Evolutionary conservation across 305 asterid genomes (phyloP), one percentile per base, ranked within the genome.

Genomic region (Fraxinus albicans): DNA sequence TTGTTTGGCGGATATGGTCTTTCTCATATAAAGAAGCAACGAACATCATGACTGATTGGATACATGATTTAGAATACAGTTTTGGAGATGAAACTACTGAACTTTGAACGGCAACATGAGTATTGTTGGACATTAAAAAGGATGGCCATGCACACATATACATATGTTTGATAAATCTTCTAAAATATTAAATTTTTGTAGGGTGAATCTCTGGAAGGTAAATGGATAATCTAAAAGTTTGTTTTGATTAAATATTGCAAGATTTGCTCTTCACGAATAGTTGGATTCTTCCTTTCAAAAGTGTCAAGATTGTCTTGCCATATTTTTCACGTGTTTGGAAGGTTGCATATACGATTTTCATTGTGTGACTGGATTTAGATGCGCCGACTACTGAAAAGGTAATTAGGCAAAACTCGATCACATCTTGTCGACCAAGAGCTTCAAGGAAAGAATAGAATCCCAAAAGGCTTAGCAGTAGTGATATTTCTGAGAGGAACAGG

Each of bases 361-460:
- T 44, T 44, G 55, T 12, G 17, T 12, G 55, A 44, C 60, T 65
- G 34, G 50, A 77, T 70, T 81, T 79, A 6, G 69, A 23, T 65
- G 80, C 50, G 73, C 72, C 87, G 77, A 10, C 81, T 21, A 15
- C 25, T 17, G 21, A 82, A 69, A 84, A 75, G 47, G 85, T 70
- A 0, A 67, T 19, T 72, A 13, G 25, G 73, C 33, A 76, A 53
- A 36, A 47, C n/a, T 67, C 78, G 19, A 76, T 21, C 8, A 50
- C 87, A 42, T 75, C 80, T 40, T 53, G 73, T 36, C 55, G 33
- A 5, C 77, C 76, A 82, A 90, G 72, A 73, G 58, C 79, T 35
- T 70, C 84, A 27, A 84, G 29, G 38, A 87, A 83, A 82, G 97
- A 82, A 81, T 88, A 70, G 63, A 88, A 91, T 76, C 85, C 91